Evolutionary conservation across 1,284 basidiomycete species (phyloP).

Genomic region (Calocybe gambosa): DNA sequence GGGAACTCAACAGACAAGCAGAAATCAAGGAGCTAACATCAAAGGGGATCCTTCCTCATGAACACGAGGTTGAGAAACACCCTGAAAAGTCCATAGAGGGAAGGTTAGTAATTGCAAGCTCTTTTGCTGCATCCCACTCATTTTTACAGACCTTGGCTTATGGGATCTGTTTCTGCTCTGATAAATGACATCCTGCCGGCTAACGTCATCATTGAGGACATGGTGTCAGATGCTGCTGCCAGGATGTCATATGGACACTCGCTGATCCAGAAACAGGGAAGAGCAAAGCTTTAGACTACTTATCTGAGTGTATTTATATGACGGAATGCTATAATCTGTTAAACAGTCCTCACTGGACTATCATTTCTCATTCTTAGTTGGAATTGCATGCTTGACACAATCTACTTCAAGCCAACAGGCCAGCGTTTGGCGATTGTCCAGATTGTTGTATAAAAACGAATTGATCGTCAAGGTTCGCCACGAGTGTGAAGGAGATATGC

Average conservation of each 20-base stretch:
- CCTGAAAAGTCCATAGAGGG: constrained; percentile 59
- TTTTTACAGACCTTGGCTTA: constrained; percentile 52
- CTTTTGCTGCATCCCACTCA: not conserved
- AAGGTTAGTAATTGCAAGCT: constrained; percentile 15
- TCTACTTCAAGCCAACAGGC: no score
- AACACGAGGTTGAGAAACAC: constrained; percentile 65
- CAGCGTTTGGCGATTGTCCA: no score
- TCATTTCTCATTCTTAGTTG: no score
- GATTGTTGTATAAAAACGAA: no score
- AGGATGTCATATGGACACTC: constrained; percentile 32
- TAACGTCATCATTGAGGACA: constrained; percentile 74
- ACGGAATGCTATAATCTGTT: no score
- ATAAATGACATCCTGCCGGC: constrained; percentile 74
- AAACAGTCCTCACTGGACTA: no score
- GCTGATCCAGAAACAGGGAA: constrained; percentile 26
- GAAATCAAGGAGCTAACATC: constrained; percentile 75
- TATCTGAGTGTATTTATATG: no score
- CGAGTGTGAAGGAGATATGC: constrained; percentile 19
- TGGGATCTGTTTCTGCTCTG: constrained; percentile 74
- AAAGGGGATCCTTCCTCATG: constrained; percentile 71
- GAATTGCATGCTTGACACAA: no score
- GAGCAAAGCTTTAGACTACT: constrained; percentile 26
- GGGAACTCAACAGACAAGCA: constrained; percentile 53
- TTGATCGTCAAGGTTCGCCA: constrained; percentile 2
- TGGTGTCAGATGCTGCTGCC: constrained; percentile 65